Evolutionary conservation across 2,329 filamentous ascomycete species (phyloP).

Genomic region (Podosphaera aphanis): DNA sequence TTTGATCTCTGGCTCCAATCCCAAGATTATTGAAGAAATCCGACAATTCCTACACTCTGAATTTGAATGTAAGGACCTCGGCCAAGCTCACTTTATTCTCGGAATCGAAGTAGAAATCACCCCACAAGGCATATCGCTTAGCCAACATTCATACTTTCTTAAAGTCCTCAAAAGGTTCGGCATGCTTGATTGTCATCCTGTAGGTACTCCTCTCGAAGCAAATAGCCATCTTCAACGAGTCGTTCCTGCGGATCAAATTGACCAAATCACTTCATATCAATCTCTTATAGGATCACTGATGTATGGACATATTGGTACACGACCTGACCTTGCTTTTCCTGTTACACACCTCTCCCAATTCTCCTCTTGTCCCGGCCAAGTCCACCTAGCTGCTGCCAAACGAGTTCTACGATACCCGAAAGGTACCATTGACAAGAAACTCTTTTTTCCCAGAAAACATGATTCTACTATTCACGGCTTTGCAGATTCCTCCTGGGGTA

Average conservation of each 20-base stretch:
- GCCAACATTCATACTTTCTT: background rate
- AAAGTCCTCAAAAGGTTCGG: slow-evolving; percentile 1
- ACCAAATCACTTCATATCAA: background rate
- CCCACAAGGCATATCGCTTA: background rate
- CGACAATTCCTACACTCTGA: background rate
- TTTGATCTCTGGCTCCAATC: background rate
- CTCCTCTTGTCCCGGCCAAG: background rate
- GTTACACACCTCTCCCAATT: background rate
- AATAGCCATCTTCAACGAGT: background rate
- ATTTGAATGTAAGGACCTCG: background rate
- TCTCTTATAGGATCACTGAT: slow-evolving; percentile 1
- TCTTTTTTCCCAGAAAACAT: background rate
- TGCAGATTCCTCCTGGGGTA: background rate
- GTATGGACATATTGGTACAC: slow-evolving; percentile 1
- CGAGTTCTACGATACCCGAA: background rate
- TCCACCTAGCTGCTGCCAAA: background rate
- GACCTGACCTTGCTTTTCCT: background rate
- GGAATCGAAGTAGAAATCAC: background rate
- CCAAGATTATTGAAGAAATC: background rate
- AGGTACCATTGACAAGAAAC: background rate
- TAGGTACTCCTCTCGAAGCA: background rate
- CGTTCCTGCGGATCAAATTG: background rate
- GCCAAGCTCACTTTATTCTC: too few relatives aligned
- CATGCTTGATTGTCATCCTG: background rate
- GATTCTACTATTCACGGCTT: background rate